These are phyloP conservation scores for Nicotiana benthamiana DNA, from an alignment of 257 asterid species.

Conservation along the genomic window DNA sequence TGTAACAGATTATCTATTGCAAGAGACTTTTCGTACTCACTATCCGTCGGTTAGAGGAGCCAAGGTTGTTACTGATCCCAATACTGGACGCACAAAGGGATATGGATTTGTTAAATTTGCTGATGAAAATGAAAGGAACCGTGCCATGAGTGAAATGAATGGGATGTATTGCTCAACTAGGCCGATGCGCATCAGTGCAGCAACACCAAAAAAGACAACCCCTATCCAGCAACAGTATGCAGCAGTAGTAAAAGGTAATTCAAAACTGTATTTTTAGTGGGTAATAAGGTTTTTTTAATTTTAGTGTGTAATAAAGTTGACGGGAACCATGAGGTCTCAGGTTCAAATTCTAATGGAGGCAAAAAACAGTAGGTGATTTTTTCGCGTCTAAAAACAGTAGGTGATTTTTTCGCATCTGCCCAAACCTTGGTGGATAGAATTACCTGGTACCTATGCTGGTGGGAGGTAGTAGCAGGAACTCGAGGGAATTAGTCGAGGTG, in stretches of 20 bases:
- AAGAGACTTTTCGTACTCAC: slow-evolving; percentile 83
- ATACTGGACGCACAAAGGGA: slow-evolving; percentile 95
- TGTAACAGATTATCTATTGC: slow-evolving; percentile 86
- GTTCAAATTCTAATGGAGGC: too few relatives aligned
- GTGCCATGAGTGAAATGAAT: slow-evolving; percentile 97
- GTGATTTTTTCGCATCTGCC: too few relatives aligned
- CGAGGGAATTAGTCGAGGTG: too few relatives aligned
- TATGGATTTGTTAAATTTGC: slow-evolving; percentile 98
- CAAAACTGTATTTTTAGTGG: not conserved
- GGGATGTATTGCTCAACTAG: slow-evolving; percentile 94
- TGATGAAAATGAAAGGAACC: slow-evolving; percentile 81
- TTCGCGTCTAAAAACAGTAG: too few relatives aligned
- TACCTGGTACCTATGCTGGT: too few relatives aligned
- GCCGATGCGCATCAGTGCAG: slow-evolving; percentile 98
- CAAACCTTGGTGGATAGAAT: too few relatives aligned
- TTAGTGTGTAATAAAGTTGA: too few relatives aligned
- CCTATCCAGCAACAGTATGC: slow-evolving; percentile 64
- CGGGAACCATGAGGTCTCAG: too few relatives aligned
- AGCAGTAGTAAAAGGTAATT: slow-evolving; percentile 64
- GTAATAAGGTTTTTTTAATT: not conserved
- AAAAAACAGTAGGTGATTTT: too few relatives aligned
- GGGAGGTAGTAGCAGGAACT: too few relatives aligned
- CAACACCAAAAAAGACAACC: slow-evolving; percentile 84
- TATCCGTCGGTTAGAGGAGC: slow-evolving; percentile 96
- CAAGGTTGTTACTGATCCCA: slow-evolving; percentile 96